phyloP scores from a whole-genome alignment of 2,329 filamentous ascomycete genomes.

The Aspergillaceae sp. region DNA sequence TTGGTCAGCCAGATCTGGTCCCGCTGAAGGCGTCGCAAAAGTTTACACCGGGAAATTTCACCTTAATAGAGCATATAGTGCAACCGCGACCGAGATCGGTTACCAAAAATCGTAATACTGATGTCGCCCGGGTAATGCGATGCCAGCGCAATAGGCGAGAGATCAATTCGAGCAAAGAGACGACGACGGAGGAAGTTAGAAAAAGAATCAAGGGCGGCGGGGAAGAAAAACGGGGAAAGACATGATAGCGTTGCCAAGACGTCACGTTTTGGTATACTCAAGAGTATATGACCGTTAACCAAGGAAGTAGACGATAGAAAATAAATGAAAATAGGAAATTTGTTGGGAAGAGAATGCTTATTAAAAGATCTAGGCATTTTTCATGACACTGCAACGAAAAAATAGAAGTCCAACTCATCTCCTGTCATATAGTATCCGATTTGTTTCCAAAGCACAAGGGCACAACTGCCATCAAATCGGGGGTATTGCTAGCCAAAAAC shows the following conservation, averaged over 20 bases:
- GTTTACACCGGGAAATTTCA: not conserved
- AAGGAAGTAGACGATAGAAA: not conserved
- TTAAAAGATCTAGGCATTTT: not conserved
- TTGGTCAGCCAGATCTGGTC: not conserved
- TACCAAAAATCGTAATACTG: not conserved
- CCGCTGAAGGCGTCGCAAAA: not conserved
- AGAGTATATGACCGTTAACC: not conserved
- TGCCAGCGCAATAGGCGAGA: constrained; percentile 1
- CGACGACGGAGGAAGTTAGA: constrained; percentile 2
- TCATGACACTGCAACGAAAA: not conserved
- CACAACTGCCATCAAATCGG: not conserved
- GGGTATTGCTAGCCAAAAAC: not conserved
- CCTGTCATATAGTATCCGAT: not conserved
- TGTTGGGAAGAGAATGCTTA: not conserved
- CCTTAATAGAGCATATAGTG: constrained; percentile 1
- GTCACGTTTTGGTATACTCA: not conserved
- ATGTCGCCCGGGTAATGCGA: not conserved
- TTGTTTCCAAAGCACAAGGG: not conserved
- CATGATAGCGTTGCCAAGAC: constrained; percentile 4
- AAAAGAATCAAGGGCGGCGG: not conserved
- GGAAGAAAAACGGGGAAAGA: constrained; percentile 5
- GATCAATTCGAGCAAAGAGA: constrained; percentile 1
- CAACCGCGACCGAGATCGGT: not conserved
- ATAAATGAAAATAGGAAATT: not conserved
- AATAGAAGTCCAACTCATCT: not conserved